Conservation (phyloP, 2,329 filamentous ascomycete species). For the Nemania diffusa region DNA sequence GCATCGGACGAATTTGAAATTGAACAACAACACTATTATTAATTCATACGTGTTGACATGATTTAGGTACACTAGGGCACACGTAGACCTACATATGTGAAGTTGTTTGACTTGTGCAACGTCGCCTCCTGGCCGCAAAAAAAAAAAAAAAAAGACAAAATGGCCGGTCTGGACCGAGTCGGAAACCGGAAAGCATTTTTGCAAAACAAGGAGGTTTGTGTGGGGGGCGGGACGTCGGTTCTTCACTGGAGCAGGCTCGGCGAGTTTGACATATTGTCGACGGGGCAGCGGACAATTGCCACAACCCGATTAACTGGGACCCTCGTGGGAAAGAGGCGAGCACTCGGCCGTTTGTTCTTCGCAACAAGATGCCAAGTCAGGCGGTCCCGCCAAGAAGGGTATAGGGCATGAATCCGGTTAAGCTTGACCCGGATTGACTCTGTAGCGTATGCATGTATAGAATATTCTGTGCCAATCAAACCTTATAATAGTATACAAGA, state of each 20-base stretch:
- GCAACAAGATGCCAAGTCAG: background rate
- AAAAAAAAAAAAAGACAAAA: background rate
- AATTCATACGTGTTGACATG: background rate
- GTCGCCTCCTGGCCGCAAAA: background rate
- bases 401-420: background rate
- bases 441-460: background rate
- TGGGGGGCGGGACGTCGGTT: conserved; percentile 28
- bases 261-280: background rate
- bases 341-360: background rate
- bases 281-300: conserved; percentile 31
- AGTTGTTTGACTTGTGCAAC: background rate
- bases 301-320: conserved; percentile 29
- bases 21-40: background rate
- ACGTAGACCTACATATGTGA: background rate
- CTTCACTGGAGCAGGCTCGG: background rate
- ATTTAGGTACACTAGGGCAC: background rate
- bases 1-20: background rate
- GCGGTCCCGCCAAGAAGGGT: background rate
- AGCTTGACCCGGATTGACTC: background rate
- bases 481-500: background rate
- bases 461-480: too few species aligned
- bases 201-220: background rate
- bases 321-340: conserved; percentile 9
- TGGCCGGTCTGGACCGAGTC: background rate
- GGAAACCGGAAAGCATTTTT: background rate